Percentiles rank a stretch among this genome's conserved stretches.
These are phyloP conservation scores for Tetracladium setigerum DNA, from an alignment of 495 filamentous ascomycete genomes.

Conservation along the genomic window DNA sequence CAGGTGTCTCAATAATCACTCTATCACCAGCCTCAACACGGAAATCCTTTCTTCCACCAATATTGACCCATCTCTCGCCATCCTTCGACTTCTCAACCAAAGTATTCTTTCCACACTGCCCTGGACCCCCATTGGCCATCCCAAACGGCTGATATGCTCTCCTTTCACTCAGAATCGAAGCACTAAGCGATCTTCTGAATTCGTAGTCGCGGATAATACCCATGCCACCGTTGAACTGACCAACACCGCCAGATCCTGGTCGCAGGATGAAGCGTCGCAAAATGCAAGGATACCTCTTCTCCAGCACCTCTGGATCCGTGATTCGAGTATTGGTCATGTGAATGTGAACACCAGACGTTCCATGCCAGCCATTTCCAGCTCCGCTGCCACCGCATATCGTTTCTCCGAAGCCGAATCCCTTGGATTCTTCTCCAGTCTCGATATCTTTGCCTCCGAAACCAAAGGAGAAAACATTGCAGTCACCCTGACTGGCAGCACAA, in stretches of 20 bases:
- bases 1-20: constrained; percentile 49
- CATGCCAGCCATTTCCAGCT: constrained; percentile 55
- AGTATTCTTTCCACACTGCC: constrained; percentile 3
- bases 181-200: background rate
- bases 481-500: constrained; percentile 21
- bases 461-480: constrained; percentile 17
- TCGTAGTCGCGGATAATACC: constrained; percentile 21
- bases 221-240: constrained; percentile 25
- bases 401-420: constrained; percentile 57
- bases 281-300: constrained; percentile 59
- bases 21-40: constrained; percentile 52
- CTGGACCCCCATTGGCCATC: constrained; percentile 5
- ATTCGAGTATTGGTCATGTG: constrained; percentile 73
- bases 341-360: constrained; percentile 59
- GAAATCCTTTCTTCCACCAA: constrained; percentile 63
- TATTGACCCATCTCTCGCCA: constrained; percentile 39
- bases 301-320: constrained; percentile 62
- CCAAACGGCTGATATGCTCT: constrained; percentile 7
- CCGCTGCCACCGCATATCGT: constrained; percentile 64
- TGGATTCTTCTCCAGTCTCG: constrained; percentile 20
- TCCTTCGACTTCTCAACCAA: constrained; percentile 31
- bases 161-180: constrained; percentile 8
- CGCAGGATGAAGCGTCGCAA: constrained; percentile 53
- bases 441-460: constrained; percentile 11
- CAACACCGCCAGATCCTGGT: constrained; percentile 27